Percentiles rank a stretch among this genome's conserved stretches.
Evolutionary conservation across 169 alveolate species (phyloP).

Genomic region (Plasmodium coatneyi): DNA sequence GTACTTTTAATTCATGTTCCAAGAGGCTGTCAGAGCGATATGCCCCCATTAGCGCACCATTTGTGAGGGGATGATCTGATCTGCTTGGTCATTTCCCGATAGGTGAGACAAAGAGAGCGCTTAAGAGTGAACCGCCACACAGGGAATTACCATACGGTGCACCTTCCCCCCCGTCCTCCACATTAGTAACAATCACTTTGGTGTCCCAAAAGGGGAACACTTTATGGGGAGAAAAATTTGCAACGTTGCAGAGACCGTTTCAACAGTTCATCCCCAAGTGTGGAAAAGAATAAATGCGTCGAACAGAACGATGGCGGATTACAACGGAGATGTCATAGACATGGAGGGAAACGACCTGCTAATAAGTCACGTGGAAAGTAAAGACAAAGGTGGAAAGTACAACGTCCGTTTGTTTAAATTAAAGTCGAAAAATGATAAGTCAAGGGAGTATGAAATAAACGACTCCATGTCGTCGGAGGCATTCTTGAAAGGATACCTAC

Average conservation of each 20-base stretch:
- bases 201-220: neutral
- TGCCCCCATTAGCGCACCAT: neutral
- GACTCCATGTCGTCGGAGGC: conserved; percentile 9
- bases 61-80: neutral
- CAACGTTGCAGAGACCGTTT: neutral
- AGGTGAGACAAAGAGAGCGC: neutral
- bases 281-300: neutral
- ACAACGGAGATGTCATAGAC: conserved; percentile 37
- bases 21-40: neutral
- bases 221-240: neutral
- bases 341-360: conserved; percentile 29
- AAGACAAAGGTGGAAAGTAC: neutral
- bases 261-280: neutral
- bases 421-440: conserved; percentile 36
- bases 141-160: neutral
- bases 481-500: conserved; percentile 33
- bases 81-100: neutral
- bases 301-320: conserved; percentile 1
- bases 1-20: neutral
- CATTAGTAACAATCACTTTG: neutral
- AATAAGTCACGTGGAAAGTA: conserved; percentile 4
- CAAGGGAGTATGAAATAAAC: conserved; percentile 32
- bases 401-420: conserved; percentile 8
- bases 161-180: neutral
- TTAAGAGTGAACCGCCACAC: neutral